These are phyloP conservation scores for Nigrograna mackinnonii DNA, from an alignment of 2,329 filamentous ascomycete species.

Conservation along the genomic window DNA sequence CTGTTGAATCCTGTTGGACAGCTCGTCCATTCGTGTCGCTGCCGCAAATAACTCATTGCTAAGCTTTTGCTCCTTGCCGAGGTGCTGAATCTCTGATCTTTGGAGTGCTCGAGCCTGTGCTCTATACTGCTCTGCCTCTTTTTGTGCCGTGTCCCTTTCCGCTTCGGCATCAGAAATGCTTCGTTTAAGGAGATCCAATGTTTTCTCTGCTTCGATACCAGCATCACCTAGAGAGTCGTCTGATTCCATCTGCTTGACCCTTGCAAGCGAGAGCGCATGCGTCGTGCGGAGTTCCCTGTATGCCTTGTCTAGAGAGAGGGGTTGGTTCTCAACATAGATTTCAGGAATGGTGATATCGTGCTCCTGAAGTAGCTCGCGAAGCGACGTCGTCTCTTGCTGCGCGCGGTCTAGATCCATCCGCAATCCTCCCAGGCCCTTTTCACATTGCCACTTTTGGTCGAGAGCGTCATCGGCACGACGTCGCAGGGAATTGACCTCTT, in stretches of 20 bases:
- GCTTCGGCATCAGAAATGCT: constrained; percentile 70
- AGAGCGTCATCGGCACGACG: constrained; percentile 90
- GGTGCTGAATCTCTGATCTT: constrained; percentile 57
- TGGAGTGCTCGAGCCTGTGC: constrained; percentile 64
- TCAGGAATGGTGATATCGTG: constrained; percentile 79
- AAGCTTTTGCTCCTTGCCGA: constrained; percentile 66
- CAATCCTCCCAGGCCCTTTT: constrained; percentile 83
- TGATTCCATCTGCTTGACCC: constrained; percentile 67
- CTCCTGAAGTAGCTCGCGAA: constrained; percentile 77
- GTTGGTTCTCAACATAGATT: constrained; percentile 56
- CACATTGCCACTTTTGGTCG: constrained; percentile 94
- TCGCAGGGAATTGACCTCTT: constrained; percentile 82
- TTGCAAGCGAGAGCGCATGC: constrained; percentile 67
- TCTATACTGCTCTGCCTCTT: constrained; percentile 66
- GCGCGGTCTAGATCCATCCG: constrained; percentile 98
- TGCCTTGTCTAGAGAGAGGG: constrained; percentile 72
- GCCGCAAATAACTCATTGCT: constrained; percentile 73
- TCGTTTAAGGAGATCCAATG: constrained; percentile 67
- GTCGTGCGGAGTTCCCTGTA: constrained; percentile 76
- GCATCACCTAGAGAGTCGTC: constrained; percentile 43
- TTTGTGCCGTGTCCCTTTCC: constrained; percentile 72
- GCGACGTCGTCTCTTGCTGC: constrained; percentile 86
- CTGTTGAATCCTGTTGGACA: constrained; percentile 76
- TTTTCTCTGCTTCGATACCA: constrained; percentile 59
- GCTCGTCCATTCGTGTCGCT: constrained; percentile 75